A percentile compares a stretch with the other conserved stretches of the same genome.
Conservation (phyloP, 2,329 filamentous ascomycete species). For the Pleoardoris graminearum region DNA sequence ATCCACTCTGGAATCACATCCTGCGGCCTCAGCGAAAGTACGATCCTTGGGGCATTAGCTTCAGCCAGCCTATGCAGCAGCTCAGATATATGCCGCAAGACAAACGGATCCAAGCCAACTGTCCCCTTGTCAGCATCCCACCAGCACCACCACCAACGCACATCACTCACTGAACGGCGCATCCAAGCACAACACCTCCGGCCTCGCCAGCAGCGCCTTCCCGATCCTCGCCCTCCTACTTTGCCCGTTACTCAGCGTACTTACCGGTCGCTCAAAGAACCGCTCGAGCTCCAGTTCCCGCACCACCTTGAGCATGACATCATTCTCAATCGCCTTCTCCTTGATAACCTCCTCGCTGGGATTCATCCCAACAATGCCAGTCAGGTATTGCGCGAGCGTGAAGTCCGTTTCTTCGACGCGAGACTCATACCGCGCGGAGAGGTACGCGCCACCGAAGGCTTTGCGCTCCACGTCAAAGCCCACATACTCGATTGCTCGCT, state of each 20-base stretch:
- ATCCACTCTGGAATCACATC: conserved; percentile 90
- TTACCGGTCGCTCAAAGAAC: conserved; percentile 78
- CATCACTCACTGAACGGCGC: conserved; percentile 75
- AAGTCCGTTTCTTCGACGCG: conserved; percentile 85
- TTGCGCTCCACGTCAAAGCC: conserved; percentile 80
- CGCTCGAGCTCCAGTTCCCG: conserved; percentile 68
- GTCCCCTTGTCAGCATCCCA: conserved; percentile 6
- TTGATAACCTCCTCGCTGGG: conserved; percentile 57
- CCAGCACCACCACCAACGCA: background rate
- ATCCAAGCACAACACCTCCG: conserved; percentile 78
- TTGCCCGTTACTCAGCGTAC: conserved; percentile 92
- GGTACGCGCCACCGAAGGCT: conserved; percentile 67
- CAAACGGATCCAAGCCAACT: conserved; percentile 89
- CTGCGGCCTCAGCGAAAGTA: conserved; percentile 80
- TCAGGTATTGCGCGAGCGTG: conserved; percentile 77
- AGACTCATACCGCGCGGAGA: conserved; percentile 90
- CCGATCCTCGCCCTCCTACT: conserved; percentile 85
- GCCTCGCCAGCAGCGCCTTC: conserved; percentile 75
- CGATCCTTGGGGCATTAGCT: conserved; percentile 68
- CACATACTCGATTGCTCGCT: conserved; percentile 80
- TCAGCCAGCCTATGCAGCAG: conserved; percentile 71
- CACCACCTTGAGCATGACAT: conserved; percentile 63
- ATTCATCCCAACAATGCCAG: conserved; percentile 82
- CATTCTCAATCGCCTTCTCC: conserved; percentile 54
- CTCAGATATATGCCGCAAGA: conserved; percentile 69